Percentiles rank a stretch among this genome's conserved stretches.
These are phyloP conservation scores for Rhizoctonia solani DNA, from an alignment of 1,284 basidiomycete species.

Conservation along the genomic window DNA sequence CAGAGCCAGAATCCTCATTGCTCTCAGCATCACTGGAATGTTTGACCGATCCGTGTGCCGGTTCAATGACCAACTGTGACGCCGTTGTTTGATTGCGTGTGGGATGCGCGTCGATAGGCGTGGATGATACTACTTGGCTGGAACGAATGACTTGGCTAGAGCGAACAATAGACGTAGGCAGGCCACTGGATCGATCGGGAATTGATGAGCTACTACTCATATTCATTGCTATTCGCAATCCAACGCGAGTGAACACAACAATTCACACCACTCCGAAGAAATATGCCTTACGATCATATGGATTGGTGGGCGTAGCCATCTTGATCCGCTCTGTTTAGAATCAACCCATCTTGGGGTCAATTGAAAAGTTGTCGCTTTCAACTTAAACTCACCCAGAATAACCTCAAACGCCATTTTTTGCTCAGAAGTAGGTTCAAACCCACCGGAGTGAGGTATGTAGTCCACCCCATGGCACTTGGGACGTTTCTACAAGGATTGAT, in stretches of 20 bases:
- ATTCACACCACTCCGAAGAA: neutral
- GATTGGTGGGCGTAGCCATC: constrained; percentile 8
- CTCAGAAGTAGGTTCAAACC: neutral
- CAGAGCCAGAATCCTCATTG: neutral
- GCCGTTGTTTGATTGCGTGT: neutral
- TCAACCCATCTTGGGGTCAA: neutral
- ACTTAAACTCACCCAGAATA: constrained; percentile 15
- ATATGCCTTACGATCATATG: constrained; percentile 25
- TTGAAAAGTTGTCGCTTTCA: neutral
- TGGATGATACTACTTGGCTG: constrained; percentile 25
- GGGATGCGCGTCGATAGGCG: constrained; percentile 23
- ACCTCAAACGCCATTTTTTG: constrained; percentile 2
- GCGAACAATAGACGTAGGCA: constrained; percentile 25
- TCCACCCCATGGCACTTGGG: neutral
- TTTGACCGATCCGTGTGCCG: neutral
- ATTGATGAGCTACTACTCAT: neutral
- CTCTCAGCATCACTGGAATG: neutral
- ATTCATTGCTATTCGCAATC: constrained; percentile 33
- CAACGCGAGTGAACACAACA: neutral
- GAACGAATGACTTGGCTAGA: constrained; percentile 24
- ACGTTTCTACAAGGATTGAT: neutral
- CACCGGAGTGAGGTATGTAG: constrained; percentile 2
- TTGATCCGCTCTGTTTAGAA: constrained; percentile 17
- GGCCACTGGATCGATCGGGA: constrained; percentile 8
- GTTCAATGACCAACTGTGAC: neutral